Base-by-base conservation (phyloP, 805 yeast genomes). In the Candida alai region DNA sequence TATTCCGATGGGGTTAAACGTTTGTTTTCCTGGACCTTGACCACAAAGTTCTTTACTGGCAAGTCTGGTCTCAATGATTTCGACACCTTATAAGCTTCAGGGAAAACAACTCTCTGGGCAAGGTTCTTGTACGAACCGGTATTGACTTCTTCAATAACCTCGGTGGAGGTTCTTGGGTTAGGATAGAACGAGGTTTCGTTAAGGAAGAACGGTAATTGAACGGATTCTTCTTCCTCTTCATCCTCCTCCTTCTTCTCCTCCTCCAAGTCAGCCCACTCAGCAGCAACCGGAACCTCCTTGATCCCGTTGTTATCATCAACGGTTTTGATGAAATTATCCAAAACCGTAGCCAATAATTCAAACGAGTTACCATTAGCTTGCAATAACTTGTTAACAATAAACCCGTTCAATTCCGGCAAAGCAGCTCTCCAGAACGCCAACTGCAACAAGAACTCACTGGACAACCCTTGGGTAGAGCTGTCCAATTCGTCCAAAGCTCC, bases 1-100 rank as follows among this genome's bases (percentile, higher is more conserved):
- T 90, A 90, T 50, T 85, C 89, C 23, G 51, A 53, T 5, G 97
- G 97, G 13, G 97, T 90, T 42, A 90, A 82, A 51, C 97, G 78
- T 66, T 79, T 82, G 70, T 89, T 89, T 56, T 84, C 93, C 60
- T 87, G 83, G 35, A 90, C 97, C 59, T 82, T 86, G 37, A 88
- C 94, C 32, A 88, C 74, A 52, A 79, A 88, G 65, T 84, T 88
- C 56, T 81, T 70, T 32, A 84, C 82, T 15, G 96, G 87, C 42
- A 86, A 68, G 49, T 90, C 97, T 18, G 97, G 97, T 65, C 96
- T 82, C 53, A 90, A 70, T 6, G 70, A 65, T 30, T 67, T 56
- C n/a, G 59, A 46, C 30, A 78, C 67, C 12, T 62, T 68, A 51
- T 67, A 90, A 6, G 96, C 89, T 60, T 90, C 97, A 34, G 74